Base-by-base conservation (phyloP, 2,329 filamentous ascomycete species). In the Nigrospora oryzae region DNA sequence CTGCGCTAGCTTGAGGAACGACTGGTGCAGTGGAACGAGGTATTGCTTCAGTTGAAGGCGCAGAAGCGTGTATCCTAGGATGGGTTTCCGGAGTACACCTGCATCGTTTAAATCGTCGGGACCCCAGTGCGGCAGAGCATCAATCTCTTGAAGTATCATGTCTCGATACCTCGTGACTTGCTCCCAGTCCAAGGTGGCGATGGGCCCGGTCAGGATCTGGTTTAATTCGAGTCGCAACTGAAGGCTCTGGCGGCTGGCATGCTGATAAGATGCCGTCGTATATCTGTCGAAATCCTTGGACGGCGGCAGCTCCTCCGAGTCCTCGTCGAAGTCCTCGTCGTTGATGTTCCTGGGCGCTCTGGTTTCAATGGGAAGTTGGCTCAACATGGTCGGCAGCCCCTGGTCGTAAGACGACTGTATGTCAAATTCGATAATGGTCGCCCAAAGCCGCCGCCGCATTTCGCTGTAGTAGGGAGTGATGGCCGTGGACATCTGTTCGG, bases 371-470 rank as follows among this genome's bases (percentile, higher is more conserved):
- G 54, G 78, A 70, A 81, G 61, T 23, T 79, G 73, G 54, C 74
- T 73, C 36, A 80, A 63, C 36, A 81, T 64, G 0, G 76, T 79
- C 1, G 78, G 78, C 43, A 80, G 60, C 6, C 77, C 77, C 48
- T 79, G 74, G 50, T 81, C 77, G 49, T 80, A 79, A 0, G 76
- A 77, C 2, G 77, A 73, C 57, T 81, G 77, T 57, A 82, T 70
- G 48, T 81, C 77, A 49, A 80, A 79, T 57, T 80, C 76, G 47
- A 78, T 72, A 16, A 82, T 72, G 3, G 77, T 80, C 2, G 77
- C 69, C 78, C 78, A 81, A 37, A 82, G 69, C 16, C 78, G 66
- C 36, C 77, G 66, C 23, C 77, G 67, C 77, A 81, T 81, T 58
- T 82, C 78, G 52, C 78, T 74, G 54, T 79, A 75, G 58, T 77